Evolutionary conservation across 495 filamentous ascomycete species (phyloP), one percentile per base, ranked within the genome.

Genomic region (Glonium stellatum): DNA sequence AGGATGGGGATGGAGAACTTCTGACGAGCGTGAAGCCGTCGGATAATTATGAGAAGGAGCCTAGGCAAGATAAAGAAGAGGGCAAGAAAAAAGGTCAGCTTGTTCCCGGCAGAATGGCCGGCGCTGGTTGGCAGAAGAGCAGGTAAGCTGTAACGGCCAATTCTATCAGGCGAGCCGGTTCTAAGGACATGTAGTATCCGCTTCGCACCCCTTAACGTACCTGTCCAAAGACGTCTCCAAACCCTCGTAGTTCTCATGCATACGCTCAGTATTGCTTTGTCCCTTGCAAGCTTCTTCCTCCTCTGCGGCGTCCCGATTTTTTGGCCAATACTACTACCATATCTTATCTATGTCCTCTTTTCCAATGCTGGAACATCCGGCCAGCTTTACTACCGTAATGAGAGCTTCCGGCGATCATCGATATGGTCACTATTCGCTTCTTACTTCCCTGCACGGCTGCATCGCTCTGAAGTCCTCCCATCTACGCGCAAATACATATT

Each of bases 401-500:
- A 86, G 35, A 80, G 87, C 62, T 72, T 92, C 57, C 84, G 92
- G 23, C 80, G 78, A n/a, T 79, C 84, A n/a, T 80, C 80, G 18
- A 72, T 92, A 36, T 98, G 92, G 92, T 86, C 82, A 21, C 80
- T 95, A 53, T 97, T 96, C 71, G 90, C 88, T 44, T 87, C 83
- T 18, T 98, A 97, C 77, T 98, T 93, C 73, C 93, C 93, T 1
- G 87, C 90, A 12, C 79, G 81, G 34, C 81, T 98, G 34, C 91
- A 97, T 72, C 87, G 92, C 58, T 90, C 88, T 39, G 79, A 86
- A 64, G 74, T 87, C 52, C 83, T 98, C 1, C 82, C 88, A 13
- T 79, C 90, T 0, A 88, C 86, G 1, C 81, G 90, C 58, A 97
- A 97, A 74, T 98, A 97, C 75, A 92, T 98, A 64, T 95, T 98